Percentiles rank a stretch among this genome's conserved stretches.
These are phyloP conservation scores for Ustilago bromivora DNA, from an alignment of 1,284 basidiomycete species.

Conservation along the genomic window DNA sequence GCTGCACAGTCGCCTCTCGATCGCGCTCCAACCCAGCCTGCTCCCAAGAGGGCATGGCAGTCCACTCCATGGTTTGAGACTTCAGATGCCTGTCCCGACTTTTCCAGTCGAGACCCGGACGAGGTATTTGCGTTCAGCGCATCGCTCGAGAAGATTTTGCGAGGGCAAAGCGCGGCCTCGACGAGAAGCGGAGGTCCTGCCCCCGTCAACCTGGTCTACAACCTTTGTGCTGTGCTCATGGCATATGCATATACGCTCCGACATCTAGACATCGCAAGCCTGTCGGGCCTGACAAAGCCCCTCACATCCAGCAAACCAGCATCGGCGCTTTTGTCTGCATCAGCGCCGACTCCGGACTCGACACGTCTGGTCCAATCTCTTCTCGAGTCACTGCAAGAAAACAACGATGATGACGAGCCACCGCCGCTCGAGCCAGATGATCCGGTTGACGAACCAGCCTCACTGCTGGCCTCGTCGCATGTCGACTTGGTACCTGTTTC, in stretches of 20 bases:
- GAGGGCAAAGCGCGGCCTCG: neutral
- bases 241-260: slow-evolving; percentile 53
- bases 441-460: neutral
- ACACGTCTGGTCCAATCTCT: too few species aligned
- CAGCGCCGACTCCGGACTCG: neutral
- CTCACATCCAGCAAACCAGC: neutral
- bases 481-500: neutral
- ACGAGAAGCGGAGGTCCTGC: neutral
- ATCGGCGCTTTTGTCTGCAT: neutral
- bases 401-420: slow-evolving; percentile 38
- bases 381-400: neutral
- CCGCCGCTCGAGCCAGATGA: slow-evolving; percentile 51
- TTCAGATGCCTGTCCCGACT: slow-evolving; percentile 5
- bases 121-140: slow-evolving; percentile 16
- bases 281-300: slow-evolving; percentile 13
- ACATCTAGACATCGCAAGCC: slow-evolving; percentile 43
- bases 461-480: neutral
- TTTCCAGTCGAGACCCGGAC: neutral
- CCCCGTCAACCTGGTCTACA: slow-evolving; percentile 35
- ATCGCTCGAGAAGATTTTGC: slow-evolving; percentile 12
- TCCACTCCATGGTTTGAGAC: slow-evolving; percentile 32
- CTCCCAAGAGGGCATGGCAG: slow-evolving; percentile 16
- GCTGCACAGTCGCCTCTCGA: neutral
- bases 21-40: neutral
- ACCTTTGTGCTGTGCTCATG: slow-evolving; percentile 49